Conservation (phyloP, 2,329 filamentous ascomycete genomes). For the Colletotrichum agaves region DNA sequence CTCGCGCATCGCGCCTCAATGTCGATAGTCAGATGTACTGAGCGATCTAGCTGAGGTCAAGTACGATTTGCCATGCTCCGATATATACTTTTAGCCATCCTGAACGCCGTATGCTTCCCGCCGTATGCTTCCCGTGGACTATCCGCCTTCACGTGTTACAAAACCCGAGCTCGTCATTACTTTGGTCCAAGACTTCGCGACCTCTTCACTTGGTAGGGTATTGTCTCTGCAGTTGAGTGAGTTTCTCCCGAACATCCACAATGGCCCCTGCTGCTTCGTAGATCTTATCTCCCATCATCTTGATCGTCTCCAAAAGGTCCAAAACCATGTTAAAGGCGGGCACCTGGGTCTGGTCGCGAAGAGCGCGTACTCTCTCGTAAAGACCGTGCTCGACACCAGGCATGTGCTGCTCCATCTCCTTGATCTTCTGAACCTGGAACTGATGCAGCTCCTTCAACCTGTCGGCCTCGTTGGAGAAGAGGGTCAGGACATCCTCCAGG, state of each 20-base stretch:
- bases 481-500: slow-evolving; percentile 35
- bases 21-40: neutral
- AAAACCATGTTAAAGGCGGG: slow-evolving; percentile 37
- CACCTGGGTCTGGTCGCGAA: slow-evolving; percentile 38
- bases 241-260: slow-evolving; percentile 40
- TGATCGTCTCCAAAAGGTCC: slow-evolving; percentile 38
- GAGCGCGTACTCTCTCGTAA: slow-evolving; percentile 46
- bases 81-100: slow-evolving; percentile 28
- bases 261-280: slow-evolving; percentile 36
- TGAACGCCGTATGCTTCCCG: slow-evolving; percentile 30
- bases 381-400: slow-evolving; percentile 59
- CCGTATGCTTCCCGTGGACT: slow-evolving; percentile 13
- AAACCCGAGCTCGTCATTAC: neutral
- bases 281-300: slow-evolving; percentile 40
- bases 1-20: neutral
- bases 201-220: slow-evolving; percentile 45
- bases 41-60: neutral
- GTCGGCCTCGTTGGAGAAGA: slow-evolving; percentile 39
- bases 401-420: slow-evolving; percentile 59
- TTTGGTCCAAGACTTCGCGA: neutral
- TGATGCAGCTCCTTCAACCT: slow-evolving; percentile 51
- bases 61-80: slow-evolving; percentile 11
- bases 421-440: slow-evolving; percentile 48
- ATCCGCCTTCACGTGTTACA: neutral
- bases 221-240: slow-evolving; percentile 41